Evolutionary conservation across 2,329 filamentous ascomycete species (phyloP), one percentile per base, ranked within the genome.

Genomic region (Pseudogymnoascus sp.): DNA sequence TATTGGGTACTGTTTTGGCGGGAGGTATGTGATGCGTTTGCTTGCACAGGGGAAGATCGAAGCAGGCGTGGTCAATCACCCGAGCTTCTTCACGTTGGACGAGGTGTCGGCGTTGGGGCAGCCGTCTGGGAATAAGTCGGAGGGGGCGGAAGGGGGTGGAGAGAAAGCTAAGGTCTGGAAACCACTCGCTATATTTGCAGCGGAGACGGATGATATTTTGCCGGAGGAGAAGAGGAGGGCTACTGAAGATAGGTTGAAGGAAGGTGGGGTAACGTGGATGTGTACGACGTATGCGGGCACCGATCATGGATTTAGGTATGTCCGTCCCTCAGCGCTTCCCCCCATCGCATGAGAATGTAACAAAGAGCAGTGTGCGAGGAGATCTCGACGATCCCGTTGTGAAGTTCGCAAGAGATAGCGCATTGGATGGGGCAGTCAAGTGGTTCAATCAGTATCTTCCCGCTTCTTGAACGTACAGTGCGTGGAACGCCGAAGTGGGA

Each of bases 1-100:
- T 7, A 80, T 84, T 0, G 87, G 87, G 0, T 90, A 90, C 74
- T 90, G 87, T 74, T 88, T 89, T 65, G 87, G 87, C 25, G 87
- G 80, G 61, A 87, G 87, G 82, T 90, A 83, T 90, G 63, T 78
- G 73, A 45, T 82, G 60, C 84, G 90, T 77, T 86, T 84, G 66
- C 75, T 80, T 76, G 79, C 83, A 83, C 64, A 71, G 39, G 84
- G 84, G 64, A 71, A 75, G 67, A 78, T 92, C 66, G 79, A 88
- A 59, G 87, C 81, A 60, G 88, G 87, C 25, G 92, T 80, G 74
- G 75, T 83, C 12, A 89, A 88, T 0, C 89, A 92, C 73, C 89
- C 89, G 0, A 87, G 83, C 6, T 90, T 90, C 67, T 82, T 92
- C 29, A 77, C 81, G 4, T 75, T 82, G 60, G 77, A 82, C 6